Percentiles rank a stretch among this genome's conserved stretches.
phyloP scores from a whole-genome alignment of 73 alveolate genomes.

The Breviolum minutum region DNA sequence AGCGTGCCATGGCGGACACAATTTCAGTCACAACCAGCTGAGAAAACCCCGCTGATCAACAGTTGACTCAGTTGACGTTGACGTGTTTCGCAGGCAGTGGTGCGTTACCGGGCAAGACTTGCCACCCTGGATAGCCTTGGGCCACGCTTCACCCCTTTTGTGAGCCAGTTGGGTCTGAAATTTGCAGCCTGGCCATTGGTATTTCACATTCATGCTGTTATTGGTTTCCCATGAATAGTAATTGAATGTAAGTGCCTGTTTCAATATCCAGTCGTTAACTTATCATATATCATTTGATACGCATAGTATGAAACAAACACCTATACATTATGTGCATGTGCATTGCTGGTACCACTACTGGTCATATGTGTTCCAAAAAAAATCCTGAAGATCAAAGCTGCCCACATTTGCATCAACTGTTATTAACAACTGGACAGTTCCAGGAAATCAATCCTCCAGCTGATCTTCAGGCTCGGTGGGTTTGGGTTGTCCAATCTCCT shows the following conservation, averaged over 20 bases:
- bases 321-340: too few relatives aligned
- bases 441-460: constrained; percentile 5
- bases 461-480: constrained; percentile 18
- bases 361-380: background rate
- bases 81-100: constrained; percentile 5
- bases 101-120: background rate
- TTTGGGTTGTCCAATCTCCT: too few relatives aligned
- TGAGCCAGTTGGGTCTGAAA: background rate
- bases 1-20: background rate
- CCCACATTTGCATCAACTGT: background rate
- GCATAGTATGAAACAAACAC: too few relatives aligned
- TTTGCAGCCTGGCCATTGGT: background rate
- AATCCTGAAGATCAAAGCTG: background rate
- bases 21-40: background rate
- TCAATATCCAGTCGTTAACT: too few relatives aligned
- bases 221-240: background rate
- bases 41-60: too few relatives aligned
- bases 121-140: constrained; percentile 3
- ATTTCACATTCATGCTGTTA: too few relatives aligned
- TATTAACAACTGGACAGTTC: too few relatives aligned
- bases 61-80: too few relatives aligned
- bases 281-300: too few relatives aligned
- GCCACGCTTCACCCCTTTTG: constrained; percentile 23
- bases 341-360: background rate
- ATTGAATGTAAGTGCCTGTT: too few relatives aligned